A percentile compares a stretch with the other conserved stretches of the same genome.
Conservation (phyloP, 129 eudicot genomes). For the Sambucus nigra region DNA sequence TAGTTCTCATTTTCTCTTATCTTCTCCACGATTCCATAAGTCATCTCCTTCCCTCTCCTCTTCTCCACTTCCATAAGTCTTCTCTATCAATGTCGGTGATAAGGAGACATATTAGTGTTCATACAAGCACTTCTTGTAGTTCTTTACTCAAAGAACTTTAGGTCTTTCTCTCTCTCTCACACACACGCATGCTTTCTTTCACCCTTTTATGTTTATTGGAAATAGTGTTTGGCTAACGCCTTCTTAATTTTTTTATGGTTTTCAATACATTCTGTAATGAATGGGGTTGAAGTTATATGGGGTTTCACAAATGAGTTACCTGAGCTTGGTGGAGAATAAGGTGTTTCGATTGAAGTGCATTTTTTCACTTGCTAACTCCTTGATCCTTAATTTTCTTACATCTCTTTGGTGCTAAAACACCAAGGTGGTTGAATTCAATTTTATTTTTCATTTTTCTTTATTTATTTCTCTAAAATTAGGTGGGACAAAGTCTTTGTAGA, state of each 20-base stretch:
- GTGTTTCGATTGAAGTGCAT: too few species aligned
- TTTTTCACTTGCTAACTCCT: too few species aligned
- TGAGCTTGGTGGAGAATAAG: too few species aligned
- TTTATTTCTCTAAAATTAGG: neutral
- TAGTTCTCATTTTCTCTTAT: too few species aligned
- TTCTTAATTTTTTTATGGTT: neutral
- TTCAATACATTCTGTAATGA: too few species aligned
- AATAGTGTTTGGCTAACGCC: neutral
- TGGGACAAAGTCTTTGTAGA: neutral
- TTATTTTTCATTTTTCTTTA: too few species aligned
- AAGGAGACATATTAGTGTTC: conserved; percentile 35
- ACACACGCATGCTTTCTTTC: conserved; percentile 3
- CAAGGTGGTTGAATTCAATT: neutral
- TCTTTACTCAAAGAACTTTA: conserved; percentile 62
- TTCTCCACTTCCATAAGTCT: too few species aligned
- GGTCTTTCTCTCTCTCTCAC: conserved; percentile 37
- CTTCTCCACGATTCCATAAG: too few species aligned
- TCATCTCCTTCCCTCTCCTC: too few species aligned
- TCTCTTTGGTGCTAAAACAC: neutral
- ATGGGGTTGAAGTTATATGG: too few species aligned
- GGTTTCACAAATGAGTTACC: too few species aligned
- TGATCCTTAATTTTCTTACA: too few species aligned
- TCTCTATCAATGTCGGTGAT: conserved; percentile 45
- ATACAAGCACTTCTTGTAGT: conserved; percentile 44
- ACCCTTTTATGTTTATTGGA: neutral